These are phyloP conservation scores for Hypoxylon sp. DNA, from an alignment of 2,329 filamentous ascomycete genomes.

Conservation along the genomic window DNA sequence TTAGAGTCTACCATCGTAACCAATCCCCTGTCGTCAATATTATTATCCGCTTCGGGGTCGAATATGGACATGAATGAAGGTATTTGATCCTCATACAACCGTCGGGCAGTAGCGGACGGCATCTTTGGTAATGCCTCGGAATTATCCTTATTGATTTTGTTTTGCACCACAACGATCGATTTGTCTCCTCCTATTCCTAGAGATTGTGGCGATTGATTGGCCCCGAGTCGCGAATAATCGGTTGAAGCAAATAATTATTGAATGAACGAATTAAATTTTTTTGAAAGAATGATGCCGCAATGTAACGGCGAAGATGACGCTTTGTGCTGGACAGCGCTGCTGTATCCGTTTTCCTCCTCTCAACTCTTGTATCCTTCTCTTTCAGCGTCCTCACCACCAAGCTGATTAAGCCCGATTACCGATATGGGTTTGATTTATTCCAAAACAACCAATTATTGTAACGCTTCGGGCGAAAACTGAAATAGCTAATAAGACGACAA, in stretches of 20 bases:
- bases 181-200: constrained; percentile 3
- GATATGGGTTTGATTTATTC: constrained; percentile 24
- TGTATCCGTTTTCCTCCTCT: constrained; percentile 55
- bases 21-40: constrained; percentile 61
- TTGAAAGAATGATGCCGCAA: constrained; percentile 40
- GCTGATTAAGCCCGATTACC: constrained; percentile 17
- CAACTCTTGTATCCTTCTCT: constrained; percentile 38
- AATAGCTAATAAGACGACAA: constrained; percentile 3
- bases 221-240: constrained; percentile 21
- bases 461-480: too few relatives aligned
- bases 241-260: constrained; percentile 32
- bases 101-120: constrained; percentile 68
- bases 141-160: constrained; percentile 16
- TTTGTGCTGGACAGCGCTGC: constrained; percentile 59
- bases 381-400: constrained; percentile 25
- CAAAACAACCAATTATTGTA: constrained; percentile 22
- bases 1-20: constrained; percentile 64
- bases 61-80: constrained; percentile 81
- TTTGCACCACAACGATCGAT: constrained; percentile 21
- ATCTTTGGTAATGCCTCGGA: constrained; percentile 52
- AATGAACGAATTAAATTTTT: constrained; percentile 24
- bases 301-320: constrained; percentile 36
- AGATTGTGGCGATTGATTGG: constrained; percentile 2
- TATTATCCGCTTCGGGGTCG: constrained; percentile 67
- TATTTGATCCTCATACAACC: constrained; percentile 74